Evolutionary conservation across 2,329 filamentous ascomycete genomes (phyloP).

Genomic region (Trichophyton benhamiae): DNA sequence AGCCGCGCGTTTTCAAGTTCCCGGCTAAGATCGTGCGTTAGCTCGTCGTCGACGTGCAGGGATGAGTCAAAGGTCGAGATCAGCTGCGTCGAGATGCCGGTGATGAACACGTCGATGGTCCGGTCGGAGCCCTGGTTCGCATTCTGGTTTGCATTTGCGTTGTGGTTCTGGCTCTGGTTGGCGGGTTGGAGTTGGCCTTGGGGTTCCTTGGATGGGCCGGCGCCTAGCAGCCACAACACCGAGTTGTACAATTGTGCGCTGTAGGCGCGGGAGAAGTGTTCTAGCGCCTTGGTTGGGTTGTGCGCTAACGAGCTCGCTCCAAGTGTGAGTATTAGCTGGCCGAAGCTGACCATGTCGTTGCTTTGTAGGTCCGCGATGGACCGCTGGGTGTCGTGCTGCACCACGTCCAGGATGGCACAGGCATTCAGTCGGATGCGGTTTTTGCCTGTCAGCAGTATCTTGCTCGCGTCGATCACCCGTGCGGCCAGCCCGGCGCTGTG

Average conservation of each 20-base stretch:
- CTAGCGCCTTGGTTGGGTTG: conserved; percentile 59
- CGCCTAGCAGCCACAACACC: conserved; percentile 64
- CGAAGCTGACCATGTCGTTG: conserved; percentile 76
- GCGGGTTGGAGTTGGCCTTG: neutral
- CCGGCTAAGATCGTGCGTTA: conserved; percentile 57
- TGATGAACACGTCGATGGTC: conserved; percentile 63
- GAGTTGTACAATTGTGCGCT: conserved; percentile 67
- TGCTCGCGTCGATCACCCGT: conserved; percentile 72
- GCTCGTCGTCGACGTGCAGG: conserved; percentile 65
- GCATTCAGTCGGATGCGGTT: conserved; percentile 79
- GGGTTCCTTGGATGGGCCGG: conserved; percentile 42
- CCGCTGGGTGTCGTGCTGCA: conserved; percentile 62
- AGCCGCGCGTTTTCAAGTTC: conserved; percentile 86
- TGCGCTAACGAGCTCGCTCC: conserved; percentile 54
- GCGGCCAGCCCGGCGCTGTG: conserved; percentile 72
- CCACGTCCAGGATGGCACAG: conserved; percentile 79
- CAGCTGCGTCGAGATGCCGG: conserved; percentile 65
- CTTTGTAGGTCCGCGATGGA: conserved; percentile 66
- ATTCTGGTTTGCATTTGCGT: too few species aligned
- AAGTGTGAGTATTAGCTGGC: conserved; percentile 69
- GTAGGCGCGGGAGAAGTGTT: conserved; percentile 64
- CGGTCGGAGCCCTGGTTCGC: conserved; percentile 30
- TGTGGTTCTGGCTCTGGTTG: too few species aligned
- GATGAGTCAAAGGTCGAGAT: conserved; percentile 62
- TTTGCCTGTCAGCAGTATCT: conserved; percentile 81